A percentile compares a stretch with the other conserved stretches of the same genome.
Evolutionary conservation across 1,284 basidiomycete genomes (phyloP).

Genomic region (Cryptococcus wingfieldii): DNA sequence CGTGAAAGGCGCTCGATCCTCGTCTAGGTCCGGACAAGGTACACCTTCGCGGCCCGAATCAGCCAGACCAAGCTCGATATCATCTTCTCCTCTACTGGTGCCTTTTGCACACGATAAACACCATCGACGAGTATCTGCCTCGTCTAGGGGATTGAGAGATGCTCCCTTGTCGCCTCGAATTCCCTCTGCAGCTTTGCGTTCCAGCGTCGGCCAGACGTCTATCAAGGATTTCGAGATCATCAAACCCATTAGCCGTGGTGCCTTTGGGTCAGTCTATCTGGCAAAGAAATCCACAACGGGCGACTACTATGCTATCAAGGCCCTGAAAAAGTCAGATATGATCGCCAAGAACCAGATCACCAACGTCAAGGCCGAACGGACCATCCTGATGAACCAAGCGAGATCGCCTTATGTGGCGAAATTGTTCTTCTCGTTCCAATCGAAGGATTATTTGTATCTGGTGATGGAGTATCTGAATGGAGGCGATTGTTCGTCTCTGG

Average conservation of each 20-base stretch:
- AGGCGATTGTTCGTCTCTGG: constrained; percentile 92
- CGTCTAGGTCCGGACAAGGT: too few relatives aligned
- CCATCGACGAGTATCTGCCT: constrained; percentile 23
- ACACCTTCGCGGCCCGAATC: neutral
- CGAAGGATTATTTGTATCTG: constrained; percentile 89
- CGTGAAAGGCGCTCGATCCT: neutral
- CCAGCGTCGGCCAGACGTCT: constrained; percentile 78
- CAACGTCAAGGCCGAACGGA: constrained; percentile 98
- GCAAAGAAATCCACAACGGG: constrained; percentile 97
- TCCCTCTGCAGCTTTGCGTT: constrained; percentile 67
- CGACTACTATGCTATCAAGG: constrained; percentile 99
- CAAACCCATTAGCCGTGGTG: constrained; percentile 98
- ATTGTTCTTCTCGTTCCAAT: constrained; percentile 98
- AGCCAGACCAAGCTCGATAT: constrained; percentile 2
- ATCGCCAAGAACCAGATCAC: constrained; percentile 99
- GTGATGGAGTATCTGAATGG: constrained; percentile 99
- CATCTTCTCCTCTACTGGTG: constrained; percentile 22
- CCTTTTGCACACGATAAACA: constrained; percentile 21
- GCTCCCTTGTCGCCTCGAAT: constrained; percentile 83
- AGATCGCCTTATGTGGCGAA: constrained; percentile 99
- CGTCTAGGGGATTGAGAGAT: constrained; percentile 26
- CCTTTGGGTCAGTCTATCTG: constrained; percentile 96
- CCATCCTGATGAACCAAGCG: constrained; percentile 99
- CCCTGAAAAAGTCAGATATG: constrained; percentile 99
- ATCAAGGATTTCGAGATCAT: constrained; percentile 99